phyloP scores from a whole-genome alignment of 2,329 filamentous ascomycete species.

The Trichothecium sympodiale region DNA sequence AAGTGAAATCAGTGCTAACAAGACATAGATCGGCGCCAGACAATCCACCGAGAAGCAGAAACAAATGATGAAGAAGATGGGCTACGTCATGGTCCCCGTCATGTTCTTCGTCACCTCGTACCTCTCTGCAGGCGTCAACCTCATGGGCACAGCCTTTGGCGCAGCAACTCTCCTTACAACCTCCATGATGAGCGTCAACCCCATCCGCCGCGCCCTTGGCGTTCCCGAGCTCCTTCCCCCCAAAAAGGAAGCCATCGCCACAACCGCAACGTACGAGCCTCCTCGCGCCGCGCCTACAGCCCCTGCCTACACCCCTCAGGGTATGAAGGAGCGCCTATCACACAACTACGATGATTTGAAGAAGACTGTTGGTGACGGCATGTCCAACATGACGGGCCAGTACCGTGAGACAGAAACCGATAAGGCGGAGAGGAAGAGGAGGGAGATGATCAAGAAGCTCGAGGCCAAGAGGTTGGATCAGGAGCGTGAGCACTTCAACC shows the following conservation, averaged over 20 bases:
- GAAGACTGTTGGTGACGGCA: constrained; percentile 22
- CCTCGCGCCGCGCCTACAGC: constrained; percentile 15
- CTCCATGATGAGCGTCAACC: constrained; percentile 23
- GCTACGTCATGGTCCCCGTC: constrained; percentile 29
- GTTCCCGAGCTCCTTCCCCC: constrained; percentile 21
- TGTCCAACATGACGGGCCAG: constrained; percentile 22
- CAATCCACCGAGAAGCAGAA: constrained; percentile 19
- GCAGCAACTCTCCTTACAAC: constrained; percentile 24
- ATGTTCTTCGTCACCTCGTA: constrained; percentile 34
- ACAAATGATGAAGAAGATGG: constrained; percentile 29
- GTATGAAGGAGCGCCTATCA: constrained; percentile 20
- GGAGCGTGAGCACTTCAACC: constrained; percentile 25
- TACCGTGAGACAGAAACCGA: constrained; percentile 20
- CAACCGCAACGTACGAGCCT: constrained; percentile 19
- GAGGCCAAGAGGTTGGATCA: constrained; percentile 23
- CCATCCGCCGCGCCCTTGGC: constrained; percentile 24
- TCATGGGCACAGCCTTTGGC: constrained; percentile 32
- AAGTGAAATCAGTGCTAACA: too few relatives aligned
- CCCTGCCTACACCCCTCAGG: constrained; percentile 9
- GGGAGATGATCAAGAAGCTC: constrained; percentile 20
- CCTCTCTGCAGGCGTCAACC: constrained; percentile 36
- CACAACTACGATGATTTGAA: constrained; percentile 23
- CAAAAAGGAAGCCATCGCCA: constrained; percentile 9
- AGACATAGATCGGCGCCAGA: constrained; percentile 22
- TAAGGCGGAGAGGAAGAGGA: constrained; percentile 22